Evolutionary conservation across 1,284 basidiomycete species (phyloP).

Genomic region (Schizophyllum amplum): DNA sequence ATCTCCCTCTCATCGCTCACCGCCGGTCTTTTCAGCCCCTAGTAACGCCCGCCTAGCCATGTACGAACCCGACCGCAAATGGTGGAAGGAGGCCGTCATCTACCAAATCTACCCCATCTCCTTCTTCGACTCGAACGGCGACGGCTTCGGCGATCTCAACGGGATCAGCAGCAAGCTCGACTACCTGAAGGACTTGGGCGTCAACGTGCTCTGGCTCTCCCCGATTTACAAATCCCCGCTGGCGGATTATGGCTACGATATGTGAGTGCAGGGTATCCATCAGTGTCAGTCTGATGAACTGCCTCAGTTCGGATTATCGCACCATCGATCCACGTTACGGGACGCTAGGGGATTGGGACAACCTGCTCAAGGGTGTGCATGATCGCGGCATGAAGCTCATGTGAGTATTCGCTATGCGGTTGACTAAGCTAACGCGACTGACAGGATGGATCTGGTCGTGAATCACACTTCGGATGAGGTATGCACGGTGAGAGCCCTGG

Average conservation of each 20-base stretch:
- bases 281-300: not conserved
- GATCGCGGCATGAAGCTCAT: constrained; percentile 64
- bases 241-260: constrained; percentile 72
- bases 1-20: not conserved
- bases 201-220: constrained; percentile 68
- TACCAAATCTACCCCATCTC: constrained; percentile 77
- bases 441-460: constrained; percentile 72
- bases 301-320: constrained; percentile 62
- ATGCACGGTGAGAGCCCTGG: constrained; percentile 3
- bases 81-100: constrained; percentile 62
- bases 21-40: not conserved
- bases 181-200: constrained; percentile 63
- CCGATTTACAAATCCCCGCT: constrained; percentile 68
- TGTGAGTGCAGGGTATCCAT: constrained; percentile 26
- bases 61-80: constrained; percentile 17
- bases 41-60: not conserved
- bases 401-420: constrained; percentile 23
- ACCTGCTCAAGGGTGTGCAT: constrained; percentile 50
- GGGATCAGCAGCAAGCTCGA: constrained; percentile 62
- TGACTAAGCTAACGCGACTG: constrained; percentile 6
- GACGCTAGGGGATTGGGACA: constrained; percentile 67
- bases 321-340: constrained; percentile 70
- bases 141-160: constrained; percentile 69
- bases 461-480: constrained; percentile 75
- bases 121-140: constrained; percentile 68